These are phyloP conservation scores for Nigrograna mackinnonii DNA, from an alignment of 2,329 filamentous ascomycete genomes.

Conservation along the genomic window DNA sequence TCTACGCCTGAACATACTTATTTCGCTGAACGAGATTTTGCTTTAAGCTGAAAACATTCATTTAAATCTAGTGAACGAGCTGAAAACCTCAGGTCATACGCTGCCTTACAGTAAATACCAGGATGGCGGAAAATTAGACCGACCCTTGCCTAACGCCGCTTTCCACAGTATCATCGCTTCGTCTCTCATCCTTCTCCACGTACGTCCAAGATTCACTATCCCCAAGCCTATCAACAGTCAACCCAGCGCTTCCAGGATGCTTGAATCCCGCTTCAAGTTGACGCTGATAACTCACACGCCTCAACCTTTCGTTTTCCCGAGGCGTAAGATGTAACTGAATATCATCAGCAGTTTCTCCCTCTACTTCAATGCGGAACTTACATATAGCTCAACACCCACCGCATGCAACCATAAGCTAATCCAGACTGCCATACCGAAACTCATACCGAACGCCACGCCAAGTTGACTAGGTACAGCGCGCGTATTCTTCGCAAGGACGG, in stretches of 20 bases:
- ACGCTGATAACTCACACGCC: constrained; percentile 59
- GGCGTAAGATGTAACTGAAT: constrained; percentile 47
- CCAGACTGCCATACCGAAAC: constrained; percentile 60
- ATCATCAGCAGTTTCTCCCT: too few species aligned
- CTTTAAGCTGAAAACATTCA: too few species aligned
- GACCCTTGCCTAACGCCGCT: too few species aligned
- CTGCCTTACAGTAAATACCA: too few species aligned
- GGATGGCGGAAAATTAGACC: too few species aligned
- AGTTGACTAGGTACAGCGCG: constrained; percentile 27
- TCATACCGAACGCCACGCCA: constrained; percentile 49
- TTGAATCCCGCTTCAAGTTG: constrained; percentile 59
- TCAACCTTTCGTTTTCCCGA: constrained; percentile 56
- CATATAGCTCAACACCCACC: constrained; percentile 43
- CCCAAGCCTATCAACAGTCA: constrained; percentile 29
- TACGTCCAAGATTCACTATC: constrained; percentile 28
- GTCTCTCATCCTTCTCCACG: constrained; percentile 5
- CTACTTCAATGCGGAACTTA: background rate
- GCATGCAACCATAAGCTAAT: constrained; percentile 56
- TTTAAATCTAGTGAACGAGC: too few species aligned
- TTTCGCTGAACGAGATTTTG: too few species aligned
- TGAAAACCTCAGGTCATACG: too few species aligned
- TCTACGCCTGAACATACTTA: too few species aligned
- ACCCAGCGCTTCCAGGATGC: constrained; percentile 42
- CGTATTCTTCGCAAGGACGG: constrained; percentile 29
- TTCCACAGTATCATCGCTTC: too few species aligned